Evolutionary conservation across 163 green algal genomes (phyloP).

Genomic region (Chlamydomonas reinhardtii): DNA sequence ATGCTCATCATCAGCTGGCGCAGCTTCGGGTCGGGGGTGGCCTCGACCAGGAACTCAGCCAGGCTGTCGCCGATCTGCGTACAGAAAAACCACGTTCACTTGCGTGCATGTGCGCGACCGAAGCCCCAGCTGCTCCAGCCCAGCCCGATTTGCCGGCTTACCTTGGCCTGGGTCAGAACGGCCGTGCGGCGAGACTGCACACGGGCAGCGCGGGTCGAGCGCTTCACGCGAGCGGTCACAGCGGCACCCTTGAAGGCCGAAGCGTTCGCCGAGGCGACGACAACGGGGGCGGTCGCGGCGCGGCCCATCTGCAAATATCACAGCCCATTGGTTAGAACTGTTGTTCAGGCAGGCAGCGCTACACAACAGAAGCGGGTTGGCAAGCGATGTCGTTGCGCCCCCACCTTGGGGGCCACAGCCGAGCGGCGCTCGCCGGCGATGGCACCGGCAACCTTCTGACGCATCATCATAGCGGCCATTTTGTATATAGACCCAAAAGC

Average conservation of each 20-base stretch:
- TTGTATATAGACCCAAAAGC: neutral
- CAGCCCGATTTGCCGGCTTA: neutral
- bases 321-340: neutral
- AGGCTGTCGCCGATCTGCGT: constrained; percentile 90
- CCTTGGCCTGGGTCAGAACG: constrained; percentile 61
- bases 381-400: neutral
- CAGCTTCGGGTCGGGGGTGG: constrained; percentile 88
- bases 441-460: constrained; percentile 43
- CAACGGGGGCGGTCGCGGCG: constrained; percentile 37
- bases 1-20: constrained; percentile 94
- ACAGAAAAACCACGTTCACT: neutral
- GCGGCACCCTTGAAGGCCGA: constrained; percentile 55
- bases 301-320: constrained; percentile 32
- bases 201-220: constrained; percentile 18
- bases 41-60: constrained; percentile 92
- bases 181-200: constrained; percentile 51
- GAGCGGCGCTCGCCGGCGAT: constrained; percentile 39
- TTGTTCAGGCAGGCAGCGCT: neutral
- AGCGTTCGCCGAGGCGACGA: constrained; percentile 46
- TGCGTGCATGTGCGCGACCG: neutral
- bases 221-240: constrained; percentile 30
- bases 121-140: neutral
- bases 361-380: neutral
- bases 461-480: constrained; percentile 48
- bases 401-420: constrained; percentile 31